These are phyloP conservation scores for Cicer chorassanicum DNA, from an alignment of 306 rosid species.

Conservation along the genomic window DNA sequence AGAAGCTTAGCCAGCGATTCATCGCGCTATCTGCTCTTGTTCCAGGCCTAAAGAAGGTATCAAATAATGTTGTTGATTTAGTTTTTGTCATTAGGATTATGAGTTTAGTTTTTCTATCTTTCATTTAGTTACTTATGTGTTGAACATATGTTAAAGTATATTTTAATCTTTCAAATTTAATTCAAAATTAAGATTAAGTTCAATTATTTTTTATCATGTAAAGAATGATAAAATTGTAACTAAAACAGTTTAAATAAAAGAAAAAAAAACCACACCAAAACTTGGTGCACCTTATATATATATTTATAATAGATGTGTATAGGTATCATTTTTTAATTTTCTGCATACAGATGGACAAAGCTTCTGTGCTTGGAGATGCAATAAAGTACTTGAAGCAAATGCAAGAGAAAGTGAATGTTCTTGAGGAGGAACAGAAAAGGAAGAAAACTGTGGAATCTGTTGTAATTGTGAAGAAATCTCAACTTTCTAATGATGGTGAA, in stretches of 20 bases:
- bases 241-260: too few species aligned
- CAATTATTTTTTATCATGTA: too few species aligned
- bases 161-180: too few species aligned
- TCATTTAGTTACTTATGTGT: background rate
- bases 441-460: constrained; percentile 73
- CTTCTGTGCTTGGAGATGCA: constrained; percentile 97
- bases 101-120: background rate
- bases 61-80: background rate
- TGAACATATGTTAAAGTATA: constrained; percentile 1
- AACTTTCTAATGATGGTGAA: constrained; percentile 53
- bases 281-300: too few species aligned
- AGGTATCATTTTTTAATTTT: constrained; percentile 1
- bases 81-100: constrained; percentile 11
- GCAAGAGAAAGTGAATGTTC: constrained; percentile 75
- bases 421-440: constrained; percentile 81
- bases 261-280: too few species aligned
- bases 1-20: constrained; percentile 91
- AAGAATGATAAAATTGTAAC: too few species aligned
- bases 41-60: constrained; percentile 95
- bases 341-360: constrained; percentile 83
- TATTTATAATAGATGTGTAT: background rate
- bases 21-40: constrained; percentile 86
- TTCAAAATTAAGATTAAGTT: too few species aligned
- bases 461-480: constrained; percentile 72
- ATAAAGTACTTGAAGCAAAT: constrained; percentile 84